phyloP scores from a whole-genome alignment of 768 basidiomycete species.

The Fomitopsis serialis region DNA sequence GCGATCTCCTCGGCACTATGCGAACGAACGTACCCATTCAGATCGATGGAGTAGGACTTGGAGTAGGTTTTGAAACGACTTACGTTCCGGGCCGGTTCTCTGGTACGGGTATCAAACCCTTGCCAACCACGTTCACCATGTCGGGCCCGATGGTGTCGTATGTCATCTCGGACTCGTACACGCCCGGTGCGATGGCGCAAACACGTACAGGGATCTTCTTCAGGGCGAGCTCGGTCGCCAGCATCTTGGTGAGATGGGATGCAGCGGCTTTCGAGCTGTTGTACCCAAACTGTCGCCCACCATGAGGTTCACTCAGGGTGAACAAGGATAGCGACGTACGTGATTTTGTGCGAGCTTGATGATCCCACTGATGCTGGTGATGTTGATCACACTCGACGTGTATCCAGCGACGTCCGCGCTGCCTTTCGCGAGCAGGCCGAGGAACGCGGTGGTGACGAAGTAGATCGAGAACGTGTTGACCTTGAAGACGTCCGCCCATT shows the following conservation, averaged over 20 bases:
- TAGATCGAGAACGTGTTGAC: slow-evolving; percentile 75
- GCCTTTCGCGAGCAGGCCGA: slow-evolving; percentile 71
- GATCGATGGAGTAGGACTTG: neutral
- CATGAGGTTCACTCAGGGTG: neutral
- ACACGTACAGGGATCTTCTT: slow-evolving; percentile 66
- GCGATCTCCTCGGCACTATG: slow-evolving; percentile 67
- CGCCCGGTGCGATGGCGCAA: slow-evolving; percentile 69
- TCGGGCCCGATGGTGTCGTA: slow-evolving; percentile 38
- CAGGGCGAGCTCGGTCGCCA: slow-evolving; percentile 71
- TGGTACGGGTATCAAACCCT: slow-evolving; percentile 58
- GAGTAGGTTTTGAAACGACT: slow-evolving; percentile 30
- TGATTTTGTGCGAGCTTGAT: slow-evolving; percentile 71
- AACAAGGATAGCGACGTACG: slow-evolving; percentile 37
- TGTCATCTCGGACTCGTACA: slow-evolving; percentile 77
- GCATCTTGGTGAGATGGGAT: slow-evolving; percentile 70
- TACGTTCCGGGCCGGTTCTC: slow-evolving; percentile 60
- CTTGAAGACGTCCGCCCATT: slow-evolving; percentile 56
- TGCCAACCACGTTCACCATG: slow-evolving; percentile 48
- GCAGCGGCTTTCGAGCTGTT: slow-evolving; percentile 79
- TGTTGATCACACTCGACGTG: slow-evolving; percentile 68
- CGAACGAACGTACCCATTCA: neutral
- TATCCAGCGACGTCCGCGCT: slow-evolving; percentile 52
- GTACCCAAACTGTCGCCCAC: slow-evolving; percentile 60
- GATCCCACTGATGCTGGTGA: slow-evolving; percentile 72
- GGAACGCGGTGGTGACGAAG: slow-evolving; percentile 72